A percentile compares a stretch with the other conserved stretches of the same genome.
phyloP scores from a whole-genome alignment of 73 alveolate genomes.

The Durusdinium trenchii region DNA sequence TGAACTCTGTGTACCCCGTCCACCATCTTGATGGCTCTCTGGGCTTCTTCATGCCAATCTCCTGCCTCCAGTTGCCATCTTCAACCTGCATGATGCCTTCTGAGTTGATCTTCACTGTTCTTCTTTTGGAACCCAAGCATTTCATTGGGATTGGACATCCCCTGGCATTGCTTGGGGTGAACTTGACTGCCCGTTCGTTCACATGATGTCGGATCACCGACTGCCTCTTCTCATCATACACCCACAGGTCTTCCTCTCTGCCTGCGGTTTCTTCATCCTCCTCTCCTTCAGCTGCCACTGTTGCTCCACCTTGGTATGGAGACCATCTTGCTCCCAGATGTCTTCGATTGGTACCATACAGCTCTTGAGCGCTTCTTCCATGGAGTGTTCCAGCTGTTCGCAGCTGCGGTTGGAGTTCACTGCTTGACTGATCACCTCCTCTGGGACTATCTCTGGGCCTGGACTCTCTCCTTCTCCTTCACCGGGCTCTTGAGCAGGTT shows the following conservation, averaged over 20 bases:
- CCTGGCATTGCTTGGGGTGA: neutral
- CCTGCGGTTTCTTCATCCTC: neutral
- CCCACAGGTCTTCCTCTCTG: neutral
- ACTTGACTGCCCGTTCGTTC: neutral
- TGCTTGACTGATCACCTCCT: neutral
- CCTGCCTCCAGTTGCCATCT: neutral
- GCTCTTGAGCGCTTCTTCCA: neutral
- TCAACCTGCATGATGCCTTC: neutral
- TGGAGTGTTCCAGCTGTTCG: neutral
- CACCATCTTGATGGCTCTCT: neutral
- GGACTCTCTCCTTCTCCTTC: too few species aligned
- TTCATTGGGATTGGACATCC: neutral
- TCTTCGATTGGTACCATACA: neutral
- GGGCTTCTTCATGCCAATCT: neutral
- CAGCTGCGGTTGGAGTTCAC: too few species aligned
- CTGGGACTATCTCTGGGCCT: neutral
- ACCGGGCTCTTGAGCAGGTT: too few species aligned
- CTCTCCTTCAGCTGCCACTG: neutral
- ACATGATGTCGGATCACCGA: neutral
- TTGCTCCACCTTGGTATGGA: neutral
- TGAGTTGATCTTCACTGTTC: neutral
- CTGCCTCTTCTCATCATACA: neutral
- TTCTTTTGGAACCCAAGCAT: neutral
- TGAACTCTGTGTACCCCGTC: conserved; percentile 1
- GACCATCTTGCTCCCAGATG: neutral